phyloP scores from a whole-genome alignment of 306 rosid genomes.

The Pachyrhizus erosus region DNA sequence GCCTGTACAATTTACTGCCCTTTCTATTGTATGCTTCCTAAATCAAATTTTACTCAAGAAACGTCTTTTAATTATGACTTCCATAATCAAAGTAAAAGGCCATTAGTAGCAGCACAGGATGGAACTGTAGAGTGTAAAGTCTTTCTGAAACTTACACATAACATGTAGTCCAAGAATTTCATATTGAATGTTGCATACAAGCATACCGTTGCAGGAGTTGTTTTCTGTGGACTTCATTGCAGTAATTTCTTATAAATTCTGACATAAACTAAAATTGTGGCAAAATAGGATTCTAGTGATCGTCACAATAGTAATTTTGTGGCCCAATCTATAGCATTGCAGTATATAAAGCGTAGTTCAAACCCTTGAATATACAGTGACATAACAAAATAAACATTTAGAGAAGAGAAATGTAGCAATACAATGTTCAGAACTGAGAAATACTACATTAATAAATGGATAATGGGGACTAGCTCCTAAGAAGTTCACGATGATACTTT shows the following conservation, averaged over 20 bases:
- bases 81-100: background rate
- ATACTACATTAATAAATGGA: too few relatives aligned
- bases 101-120: background rate
- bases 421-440: too few relatives aligned
- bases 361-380: too few relatives aligned
- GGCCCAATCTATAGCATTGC: background rate
- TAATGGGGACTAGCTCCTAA: too few relatives aligned
- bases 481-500: too few relatives aligned
- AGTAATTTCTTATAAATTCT: background rate
- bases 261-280: background rate
- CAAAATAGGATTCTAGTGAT: background rate
- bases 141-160: background rate
- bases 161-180: background rate
- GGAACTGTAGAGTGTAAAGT: slow-evolving; percentile 11
- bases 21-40: slow-evolving; percentile 9
- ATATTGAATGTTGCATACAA: background rate
- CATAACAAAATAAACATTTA: too few relatives aligned
- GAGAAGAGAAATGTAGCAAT: too few relatives aligned
- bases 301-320: background rate
- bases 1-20: slow-evolving; percentile 34
- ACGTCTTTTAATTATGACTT: slow-evolving; percentile 18
- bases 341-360: too few relatives aligned
- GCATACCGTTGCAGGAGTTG: background rate
- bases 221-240: background rate
- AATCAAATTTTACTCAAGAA: slow-evolving; percentile 16